These are phyloP conservation scores for Emericellopsis cladophorae DNA, from an alignment of 2,329 filamentous ascomycete genomes.

Conservation along the genomic window DNA sequence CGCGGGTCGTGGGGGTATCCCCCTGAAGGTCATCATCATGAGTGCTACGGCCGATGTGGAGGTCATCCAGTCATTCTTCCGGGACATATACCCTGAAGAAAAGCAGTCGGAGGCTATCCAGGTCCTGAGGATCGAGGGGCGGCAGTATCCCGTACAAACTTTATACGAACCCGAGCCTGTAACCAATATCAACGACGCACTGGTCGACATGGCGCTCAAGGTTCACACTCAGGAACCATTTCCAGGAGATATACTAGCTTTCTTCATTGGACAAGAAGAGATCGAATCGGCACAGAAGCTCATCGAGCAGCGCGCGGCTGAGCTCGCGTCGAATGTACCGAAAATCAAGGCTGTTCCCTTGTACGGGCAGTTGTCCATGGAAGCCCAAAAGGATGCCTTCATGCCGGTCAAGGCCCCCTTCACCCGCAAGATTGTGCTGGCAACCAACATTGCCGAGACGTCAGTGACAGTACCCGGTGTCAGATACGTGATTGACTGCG, in stretches of 20 bases:
- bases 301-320: conserved; percentile 66
- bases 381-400: conserved; percentile 79
- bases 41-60: conserved; percentile 90
- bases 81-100: conserved; percentile 10
- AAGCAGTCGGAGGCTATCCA: conserved; percentile 14
- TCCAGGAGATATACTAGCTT: conserved; percentile 89
- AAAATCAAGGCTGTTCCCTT: conserved; percentile 64
- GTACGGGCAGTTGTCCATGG: conserved; percentile 80
- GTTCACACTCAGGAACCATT: conserved; percentile 79
- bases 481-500: conserved; percentile 80
- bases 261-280: conserved; percentile 84
- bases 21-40: conserved; percentile 88
- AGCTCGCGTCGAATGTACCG: conserved; percentile 62
- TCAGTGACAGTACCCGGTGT: conserved; percentile 94
- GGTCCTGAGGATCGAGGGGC: conserved; percentile 62
- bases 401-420: conserved; percentile 55
- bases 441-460: conserved; percentile 97
- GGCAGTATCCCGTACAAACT: conserved; percentile 74
- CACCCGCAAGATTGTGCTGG: conserved; percentile 80
- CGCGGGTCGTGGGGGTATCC: conserved; percentile 54
- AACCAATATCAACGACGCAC: conserved; percentile 68
- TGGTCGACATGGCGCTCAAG: conserved; percentile 72
- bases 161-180: conserved; percentile 63
- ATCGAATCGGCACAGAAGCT: conserved; percentile 73
- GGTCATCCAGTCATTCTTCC: conserved; percentile 65